phyloP scores from a whole-genome alignment of 192 early-diverging fungal genomes.

The Martensiomyces pterosporus region DNA sequence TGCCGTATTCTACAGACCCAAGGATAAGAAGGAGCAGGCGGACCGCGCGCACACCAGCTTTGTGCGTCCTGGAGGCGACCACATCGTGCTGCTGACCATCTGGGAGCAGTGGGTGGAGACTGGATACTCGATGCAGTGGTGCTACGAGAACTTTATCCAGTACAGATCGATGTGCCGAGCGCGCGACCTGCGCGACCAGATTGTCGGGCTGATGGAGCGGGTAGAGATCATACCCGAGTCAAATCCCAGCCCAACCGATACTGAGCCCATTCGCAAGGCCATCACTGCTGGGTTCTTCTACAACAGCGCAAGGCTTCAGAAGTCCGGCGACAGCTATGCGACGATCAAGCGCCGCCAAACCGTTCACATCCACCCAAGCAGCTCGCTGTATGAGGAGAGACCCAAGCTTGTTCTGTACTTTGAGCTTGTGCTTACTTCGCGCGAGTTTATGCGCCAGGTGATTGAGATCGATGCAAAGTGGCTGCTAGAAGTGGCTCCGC shows the following conservation, averaged over 20 bases:
- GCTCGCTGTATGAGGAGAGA: constrained; percentile 70
- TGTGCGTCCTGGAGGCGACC: constrained; percentile 90
- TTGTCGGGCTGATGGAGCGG: constrained; percentile 87
- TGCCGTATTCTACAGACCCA: constrained; percentile 78
- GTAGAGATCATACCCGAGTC: constrained; percentile 78
- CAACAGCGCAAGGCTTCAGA: constrained; percentile 79
- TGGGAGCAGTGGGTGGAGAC: constrained; percentile 92
- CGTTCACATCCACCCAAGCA: constrained; percentile 90
- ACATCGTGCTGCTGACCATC: constrained; percentile 83
- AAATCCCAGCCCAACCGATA: constrained; percentile 83
- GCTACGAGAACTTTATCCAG: constrained; percentile 96
- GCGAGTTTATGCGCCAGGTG: constrained; percentile 94
- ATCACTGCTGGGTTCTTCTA: constrained; percentile 95
- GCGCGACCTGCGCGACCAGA: constrained; percentile 90
- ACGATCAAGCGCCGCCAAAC: constrained; percentile 89
- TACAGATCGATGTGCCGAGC: constrained; percentile 85
- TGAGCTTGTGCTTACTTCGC: constrained; percentile 88
- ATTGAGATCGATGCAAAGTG: constrained; percentile 87
- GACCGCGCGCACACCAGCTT: constrained; percentile 91
- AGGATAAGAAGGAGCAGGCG: constrained; percentile 88
- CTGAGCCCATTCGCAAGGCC: constrained; percentile 85
- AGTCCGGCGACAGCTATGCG: constrained; percentile 86
- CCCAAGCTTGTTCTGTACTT: constrained; percentile 88
- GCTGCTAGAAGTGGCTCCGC: constrained; percentile 75
- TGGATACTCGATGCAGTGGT: constrained; percentile 92